Base-by-base conservation (phyloP, 805 yeast genomes). In the Saturnispora hagleri region DNA sequence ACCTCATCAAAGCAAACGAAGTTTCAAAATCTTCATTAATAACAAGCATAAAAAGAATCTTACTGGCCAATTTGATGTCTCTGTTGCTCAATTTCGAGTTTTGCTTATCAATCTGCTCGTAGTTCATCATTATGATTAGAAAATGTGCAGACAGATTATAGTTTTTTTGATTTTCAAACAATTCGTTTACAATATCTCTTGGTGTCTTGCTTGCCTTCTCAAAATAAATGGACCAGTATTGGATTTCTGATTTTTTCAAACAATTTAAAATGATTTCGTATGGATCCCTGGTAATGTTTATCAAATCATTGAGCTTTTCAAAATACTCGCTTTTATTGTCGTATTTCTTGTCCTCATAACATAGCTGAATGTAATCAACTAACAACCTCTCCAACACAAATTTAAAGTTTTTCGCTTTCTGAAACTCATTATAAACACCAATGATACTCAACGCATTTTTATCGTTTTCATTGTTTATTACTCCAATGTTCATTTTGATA, bases 1-100 rank as follows among this genome's bases (percentile, higher is more conserved):
- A 79, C 47, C 83, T 66, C 50, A 80, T 69, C 51, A 79, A 63
- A 56, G 79, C 82, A 60, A 76, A 77, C 42, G 81, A 73, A 60
- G 79, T 75, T 44, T 75, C 80, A 71, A 76, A 79, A 51, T 70
- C 68, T n/a, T 68, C 67, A 7, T 61, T 59, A 36, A 66, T 66
- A 17, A 67, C 63, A 48, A 79, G 65, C 63, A 74, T 72, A 49
- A 65, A 62, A 43, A 79, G 65, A 13, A 78, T 76, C 49, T 72
- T 63, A 34, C 71, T 58, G 20, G 77, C 72, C 51, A 77, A 65
- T 10, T 59, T 58, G 31, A 70, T 64, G 58, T 79, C 83, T 7
- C 64, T 58, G 13, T 20, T 43, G 34, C 54, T 51, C 35, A 54
- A 18, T 18, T 47, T 45, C 3, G 22, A 24, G 15, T 51, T 47